Evolutionary conservation across 371 early-diverging fungal genomes (phyloP).

Genomic region (Zopfochytrium polystomum): DNA sequence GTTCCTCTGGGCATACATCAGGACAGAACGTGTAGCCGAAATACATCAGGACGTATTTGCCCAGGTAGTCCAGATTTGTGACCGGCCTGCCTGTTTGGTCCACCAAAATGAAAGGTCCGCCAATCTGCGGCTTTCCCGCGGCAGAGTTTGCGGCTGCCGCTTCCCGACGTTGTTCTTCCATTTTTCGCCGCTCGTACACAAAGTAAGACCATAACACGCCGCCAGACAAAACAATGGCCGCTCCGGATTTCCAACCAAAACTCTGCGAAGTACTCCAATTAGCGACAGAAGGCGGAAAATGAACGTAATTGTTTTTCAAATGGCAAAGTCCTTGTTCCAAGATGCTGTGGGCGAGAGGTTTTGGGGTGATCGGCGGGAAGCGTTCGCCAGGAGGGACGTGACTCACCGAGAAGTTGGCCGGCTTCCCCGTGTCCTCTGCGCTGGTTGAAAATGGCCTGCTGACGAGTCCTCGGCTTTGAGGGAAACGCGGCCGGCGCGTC

Average conservation of each 20-base stretch:
- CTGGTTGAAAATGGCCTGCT: too few relatives aligned
- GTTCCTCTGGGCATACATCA: slow-evolving; percentile 97
- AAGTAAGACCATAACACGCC: slow-evolving; percentile 35
- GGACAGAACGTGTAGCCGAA: slow-evolving; percentile 99
- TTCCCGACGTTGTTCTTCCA: slow-evolving; percentile 21
- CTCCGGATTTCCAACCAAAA: slow-evolving; percentile 29
- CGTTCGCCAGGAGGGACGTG: neutral
- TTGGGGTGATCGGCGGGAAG: too few relatives aligned
- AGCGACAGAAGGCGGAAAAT: neutral
- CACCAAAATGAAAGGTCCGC: slow-evolving; percentile 85
- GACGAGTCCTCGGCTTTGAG: too few relatives aligned
- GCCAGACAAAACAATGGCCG: slow-evolving; percentile 25
- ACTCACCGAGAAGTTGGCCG: slow-evolving; percentile 19
- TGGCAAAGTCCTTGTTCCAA: neutral
- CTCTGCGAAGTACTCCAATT: slow-evolving; percentile 10
- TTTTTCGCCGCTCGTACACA: slow-evolving; percentile 28
- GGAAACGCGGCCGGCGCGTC: too few relatives aligned
- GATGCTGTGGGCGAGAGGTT: too few relatives aligned
- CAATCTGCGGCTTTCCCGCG: slow-evolving; percentile 74
- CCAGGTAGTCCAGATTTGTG: slow-evolving; percentile 70
- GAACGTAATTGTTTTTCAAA: neutral
- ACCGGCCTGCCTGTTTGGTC: slow-evolving; percentile 69
- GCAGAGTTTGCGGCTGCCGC: slow-evolving; percentile 23
- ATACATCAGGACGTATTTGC: slow-evolving; percentile 84
- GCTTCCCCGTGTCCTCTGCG: too few relatives aligned